phyloP scores from a whole-genome alignment of 2,329 filamentous ascomycete genomes.

The Microsporum ferrugineum region DNA sequence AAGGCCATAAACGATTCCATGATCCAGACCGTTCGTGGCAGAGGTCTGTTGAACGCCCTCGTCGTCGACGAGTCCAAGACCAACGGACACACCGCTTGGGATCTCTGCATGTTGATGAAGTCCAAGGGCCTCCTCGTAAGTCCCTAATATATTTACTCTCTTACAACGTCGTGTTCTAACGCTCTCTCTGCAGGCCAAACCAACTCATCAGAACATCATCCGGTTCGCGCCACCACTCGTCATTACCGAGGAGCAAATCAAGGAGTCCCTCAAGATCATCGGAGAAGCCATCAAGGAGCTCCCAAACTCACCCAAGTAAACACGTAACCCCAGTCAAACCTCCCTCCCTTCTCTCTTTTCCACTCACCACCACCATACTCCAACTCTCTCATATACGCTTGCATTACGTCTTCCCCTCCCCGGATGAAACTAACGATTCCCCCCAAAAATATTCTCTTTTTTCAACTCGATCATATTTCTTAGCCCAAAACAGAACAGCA shows the following conservation, averaged over 20 bases:
- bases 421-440: neutral
- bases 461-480: neutral
- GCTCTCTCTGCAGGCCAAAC: conserved; percentile 63
- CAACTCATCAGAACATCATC: conserved; percentile 97
- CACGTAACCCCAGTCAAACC: neutral
- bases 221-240: conserved; percentile 92
- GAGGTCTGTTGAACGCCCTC: conserved; percentile 88
- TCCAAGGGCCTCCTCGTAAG: conserved; percentile 83
- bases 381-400: neutral
- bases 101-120: conserved; percentile 91
- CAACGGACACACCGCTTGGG: conserved; percentile 81
- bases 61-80: conserved; percentile 87
- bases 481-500: neutral
- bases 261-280: conserved; percentile 66
- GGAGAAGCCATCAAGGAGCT: conserved; percentile 70
- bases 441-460: neutral
- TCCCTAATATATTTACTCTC: conserved; percentile 17
- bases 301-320: conserved; percentile 37
- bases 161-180: neutral
- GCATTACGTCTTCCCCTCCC: neutral
- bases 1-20: conserved; percentile 64
- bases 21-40: conserved; percentile 74
- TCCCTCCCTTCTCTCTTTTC: neutral
- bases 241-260: conserved; percentile 79
- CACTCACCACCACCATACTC: neutral